Conservation (phyloP, 2,329 filamentous ascomycete genomes). For the Gliomastix tumulicola region DNA sequence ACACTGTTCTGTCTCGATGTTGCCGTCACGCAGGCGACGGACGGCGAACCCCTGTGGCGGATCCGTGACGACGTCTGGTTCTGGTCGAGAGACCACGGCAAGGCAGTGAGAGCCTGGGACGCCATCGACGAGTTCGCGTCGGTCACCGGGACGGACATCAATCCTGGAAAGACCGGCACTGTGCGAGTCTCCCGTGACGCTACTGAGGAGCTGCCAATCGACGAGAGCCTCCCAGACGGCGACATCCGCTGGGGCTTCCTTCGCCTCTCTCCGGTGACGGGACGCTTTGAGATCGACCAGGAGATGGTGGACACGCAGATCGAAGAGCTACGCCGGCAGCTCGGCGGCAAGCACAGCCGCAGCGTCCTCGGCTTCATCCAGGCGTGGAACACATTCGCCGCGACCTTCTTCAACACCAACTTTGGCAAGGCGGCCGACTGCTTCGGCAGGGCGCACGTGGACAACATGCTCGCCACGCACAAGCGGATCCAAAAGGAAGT, state of each 20-base stretch:
- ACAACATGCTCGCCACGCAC: constrained; percentile 43
- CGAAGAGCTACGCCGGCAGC: constrained; percentile 49
- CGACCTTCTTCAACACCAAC: constrained; percentile 44
- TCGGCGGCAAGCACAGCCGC: constrained; percentile 41
- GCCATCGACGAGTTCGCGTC: constrained; percentile 46
- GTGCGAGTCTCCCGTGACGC: constrained; percentile 28
- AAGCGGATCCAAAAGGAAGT: constrained; percentile 38
- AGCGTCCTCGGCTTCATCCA: constrained; percentile 39
- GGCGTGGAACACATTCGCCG: constrained; percentile 45
- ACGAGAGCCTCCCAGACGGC: constrained; percentile 34
- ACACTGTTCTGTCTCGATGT: constrained; percentile 61
- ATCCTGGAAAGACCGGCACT: constrained; percentile 41
- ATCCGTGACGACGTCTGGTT: constrained; percentile 63
- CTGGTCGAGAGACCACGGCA: constrained; percentile 47
- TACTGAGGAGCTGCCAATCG: constrained; percentile 9
- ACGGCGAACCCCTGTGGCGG: constrained; percentile 49
- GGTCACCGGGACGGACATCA: constrained; percentile 50
- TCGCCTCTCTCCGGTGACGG: constrained; percentile 40
- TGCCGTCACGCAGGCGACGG: constrained; percentile 50
- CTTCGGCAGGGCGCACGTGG: constrained; percentile 42
- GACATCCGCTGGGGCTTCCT: constrained; percentile 50
- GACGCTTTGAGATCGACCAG: constrained; percentile 54
- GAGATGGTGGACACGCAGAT: constrained; percentile 52
- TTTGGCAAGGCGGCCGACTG: constrained; percentile 45
- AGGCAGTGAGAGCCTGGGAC: constrained; percentile 51